Percentiles rank a stretch among this genome's conserved stretches.
phyloP scores from a whole-genome alignment of 306 rosid genomes.

The Albizia julibrissin region DNA sequence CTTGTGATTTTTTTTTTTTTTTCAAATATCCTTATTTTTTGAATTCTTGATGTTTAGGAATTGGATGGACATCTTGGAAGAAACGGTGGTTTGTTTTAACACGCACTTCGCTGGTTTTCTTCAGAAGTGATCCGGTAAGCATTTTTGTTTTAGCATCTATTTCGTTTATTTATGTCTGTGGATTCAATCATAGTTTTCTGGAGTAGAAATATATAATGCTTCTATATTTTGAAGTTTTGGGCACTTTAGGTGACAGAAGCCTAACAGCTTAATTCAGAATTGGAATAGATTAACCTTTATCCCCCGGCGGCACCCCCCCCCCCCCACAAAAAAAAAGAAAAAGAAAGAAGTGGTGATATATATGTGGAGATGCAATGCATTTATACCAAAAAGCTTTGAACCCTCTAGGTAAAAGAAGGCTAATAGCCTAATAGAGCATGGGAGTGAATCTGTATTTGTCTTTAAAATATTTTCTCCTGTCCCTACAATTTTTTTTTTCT shows the following conservation, averaged over 20 bases:
- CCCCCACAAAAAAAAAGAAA: too few relatives aligned
- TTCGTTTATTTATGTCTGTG: not conserved
- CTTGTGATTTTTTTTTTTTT: not conserved
- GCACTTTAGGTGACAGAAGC: conserved; percentile 6
- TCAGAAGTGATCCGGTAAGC: conserved; percentile 99
- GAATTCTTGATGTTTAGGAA: conserved; percentile 52
- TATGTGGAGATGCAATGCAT: conserved; percentile 5
- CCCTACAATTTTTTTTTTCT: not conserved
- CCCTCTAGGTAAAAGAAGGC: conserved; percentile 2
- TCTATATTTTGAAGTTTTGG: conserved; percentile 23
- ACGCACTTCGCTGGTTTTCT: conserved; percentile 88
- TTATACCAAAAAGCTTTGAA: conserved; percentile 4
- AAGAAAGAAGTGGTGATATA: not conserved
- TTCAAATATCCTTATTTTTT: not conserved
- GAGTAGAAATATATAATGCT: conserved; percentile 10
- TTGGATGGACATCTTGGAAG: conserved; percentile 99
- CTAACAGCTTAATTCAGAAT: not conserved
- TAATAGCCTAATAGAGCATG: not conserved
- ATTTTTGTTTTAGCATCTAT: conserved; percentile 32
- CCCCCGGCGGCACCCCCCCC: too few relatives aligned
- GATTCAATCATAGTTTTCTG: not conserved
- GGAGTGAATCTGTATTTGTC: not conserved
- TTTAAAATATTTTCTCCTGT: not conserved
- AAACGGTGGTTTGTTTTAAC: conserved; percentile 98
- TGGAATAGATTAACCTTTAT: not conserved